phyloP scores from a whole-genome alignment of 2,329 filamentous ascomycete genomes.

The Ophiostoma ips region DNA sequence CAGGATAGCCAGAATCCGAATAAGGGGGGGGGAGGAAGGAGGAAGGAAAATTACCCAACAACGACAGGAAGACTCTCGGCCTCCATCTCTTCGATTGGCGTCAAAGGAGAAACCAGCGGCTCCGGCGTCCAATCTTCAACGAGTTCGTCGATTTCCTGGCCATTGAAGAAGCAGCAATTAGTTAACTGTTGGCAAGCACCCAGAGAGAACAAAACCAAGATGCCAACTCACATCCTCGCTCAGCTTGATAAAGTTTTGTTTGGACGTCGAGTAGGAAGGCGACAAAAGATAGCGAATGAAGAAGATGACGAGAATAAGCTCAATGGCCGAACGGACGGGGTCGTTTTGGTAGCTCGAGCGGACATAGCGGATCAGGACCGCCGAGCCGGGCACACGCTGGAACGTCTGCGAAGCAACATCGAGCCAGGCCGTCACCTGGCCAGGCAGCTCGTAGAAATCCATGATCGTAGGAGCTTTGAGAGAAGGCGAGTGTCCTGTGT shows the following conservation, averaged over 20 bases:
- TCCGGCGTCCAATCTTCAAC: constrained; percentile 96
- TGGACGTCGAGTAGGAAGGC: constrained; percentile 82
- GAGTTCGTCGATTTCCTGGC: constrained; percentile 78
- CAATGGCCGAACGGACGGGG: constrained; percentile 82
- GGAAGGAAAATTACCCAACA: constrained; percentile 50
- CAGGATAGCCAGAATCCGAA: too few species aligned
- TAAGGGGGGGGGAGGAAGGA: neutral
- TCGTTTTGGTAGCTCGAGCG: constrained; percentile 97
- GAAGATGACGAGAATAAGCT: constrained; percentile 87
- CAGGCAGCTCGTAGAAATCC: constrained; percentile 50
- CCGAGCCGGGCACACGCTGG: constrained; percentile 83
- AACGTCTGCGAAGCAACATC: constrained; percentile 50
- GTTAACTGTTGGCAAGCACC: neutral
- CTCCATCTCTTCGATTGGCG: constrained; percentile 63
- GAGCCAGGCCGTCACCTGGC: constrained; percentile 36
- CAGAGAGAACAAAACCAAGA: too few species aligned
- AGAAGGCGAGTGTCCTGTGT: neutral
- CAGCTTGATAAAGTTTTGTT: constrained; percentile 77
- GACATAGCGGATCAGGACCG: constrained; percentile 89
- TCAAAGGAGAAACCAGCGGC: constrained; percentile 65
- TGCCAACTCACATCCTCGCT: constrained; percentile 50
- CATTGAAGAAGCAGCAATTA: neutral
- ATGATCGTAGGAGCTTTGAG: constrained; percentile 24
- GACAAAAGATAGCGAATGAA: constrained; percentile 86
- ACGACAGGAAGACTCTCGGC: constrained; percentile 77